phyloP scores from a whole-genome alignment of 2,329 filamentous ascomycete genomes.

The Pseudogymnoascus sp. region DNA sequence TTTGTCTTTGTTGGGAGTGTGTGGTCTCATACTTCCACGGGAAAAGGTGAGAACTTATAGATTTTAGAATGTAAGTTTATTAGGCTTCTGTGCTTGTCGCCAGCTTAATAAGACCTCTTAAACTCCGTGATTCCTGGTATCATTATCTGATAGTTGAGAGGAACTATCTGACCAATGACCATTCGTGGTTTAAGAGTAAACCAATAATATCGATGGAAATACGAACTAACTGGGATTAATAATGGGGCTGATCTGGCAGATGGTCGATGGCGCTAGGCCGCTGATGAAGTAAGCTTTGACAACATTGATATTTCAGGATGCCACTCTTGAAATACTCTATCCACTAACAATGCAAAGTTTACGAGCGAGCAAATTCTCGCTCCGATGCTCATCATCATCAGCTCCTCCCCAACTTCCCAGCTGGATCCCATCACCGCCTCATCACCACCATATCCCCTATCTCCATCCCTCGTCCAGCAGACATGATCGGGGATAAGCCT shows the following conservation, averaged over 20 bases:
- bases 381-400: not conserved
- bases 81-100: not conserved
- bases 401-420: not conserved
- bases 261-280: not conserved
- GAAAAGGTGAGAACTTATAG: not conserved
- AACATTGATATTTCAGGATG: not conserved
- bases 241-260: not conserved
- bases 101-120: not conserved
- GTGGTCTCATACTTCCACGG: not conserved
- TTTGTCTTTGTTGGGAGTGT: not conserved
- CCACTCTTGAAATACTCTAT: not conserved
- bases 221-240: not conserved
- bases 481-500: not conserved
- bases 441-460: not conserved
- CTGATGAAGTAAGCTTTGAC: not conserved
- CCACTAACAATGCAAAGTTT: not conserved
- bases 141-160: not conserved
- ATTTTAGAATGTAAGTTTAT: not conserved
- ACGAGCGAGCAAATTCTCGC: not conserved
- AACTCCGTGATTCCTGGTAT: not conserved
- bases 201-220: not conserved
- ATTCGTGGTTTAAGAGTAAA: not conserved
- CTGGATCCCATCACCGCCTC: not conserved
- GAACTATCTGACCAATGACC: not conserved
- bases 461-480: not conserved